These are phyloP conservation scores for Aspergillus funiculosus DNA, from an alignment of 495 filamentous ascomycete species.

Conservation along the genomic window DNA sequence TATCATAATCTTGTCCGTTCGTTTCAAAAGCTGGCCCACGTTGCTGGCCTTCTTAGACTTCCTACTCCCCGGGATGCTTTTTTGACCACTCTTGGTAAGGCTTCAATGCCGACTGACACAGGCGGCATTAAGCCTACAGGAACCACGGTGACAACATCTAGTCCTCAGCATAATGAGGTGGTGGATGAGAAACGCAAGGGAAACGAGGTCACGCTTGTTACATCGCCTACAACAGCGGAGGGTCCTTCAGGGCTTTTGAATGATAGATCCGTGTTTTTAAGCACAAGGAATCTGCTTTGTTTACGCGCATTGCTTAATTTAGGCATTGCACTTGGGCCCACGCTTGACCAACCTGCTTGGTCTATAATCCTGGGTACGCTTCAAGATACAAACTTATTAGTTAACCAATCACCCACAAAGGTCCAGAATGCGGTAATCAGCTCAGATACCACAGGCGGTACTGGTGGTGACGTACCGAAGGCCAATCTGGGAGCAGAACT, in stretches of 20 bases:
- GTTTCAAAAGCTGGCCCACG: constrained; percentile 93
- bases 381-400: constrained; percentile 81
- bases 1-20: constrained; percentile 89
- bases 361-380: constrained; percentile 84
- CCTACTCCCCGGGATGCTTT: constrained; percentile 89
- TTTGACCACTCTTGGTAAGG: constrained; percentile 86
- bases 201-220: constrained; percentile 18
- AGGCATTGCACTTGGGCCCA: constrained; percentile 89
- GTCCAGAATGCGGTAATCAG: constrained; percentile 27
- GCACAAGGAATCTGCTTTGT: constrained; percentile 83
- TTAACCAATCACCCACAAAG: constrained; percentile 52
- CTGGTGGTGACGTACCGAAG: constrained; percentile 43
- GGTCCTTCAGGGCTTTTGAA: constrained; percentile 21
- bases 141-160: constrained; percentile 32
- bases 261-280: constrained; percentile 50
- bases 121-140: constrained; percentile 37
- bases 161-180: constrained; percentile 19
- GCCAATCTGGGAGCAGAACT: constrained; percentile 71
- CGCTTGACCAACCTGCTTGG: constrained; percentile 72
- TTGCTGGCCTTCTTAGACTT: constrained; percentile 80
- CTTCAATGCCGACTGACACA: constrained; percentile 76
- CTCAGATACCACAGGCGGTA: constrained; percentile 23
- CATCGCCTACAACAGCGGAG: constrained; percentile 20
- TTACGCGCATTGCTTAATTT: constrained; percentile 85
- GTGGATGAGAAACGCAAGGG: constrained; percentile 40